These are phyloP conservation scores for Haplosporangium gracile DNA, from an alignment of 192 early-diverging fungal genomes.

Conservation along the genomic window DNA sequence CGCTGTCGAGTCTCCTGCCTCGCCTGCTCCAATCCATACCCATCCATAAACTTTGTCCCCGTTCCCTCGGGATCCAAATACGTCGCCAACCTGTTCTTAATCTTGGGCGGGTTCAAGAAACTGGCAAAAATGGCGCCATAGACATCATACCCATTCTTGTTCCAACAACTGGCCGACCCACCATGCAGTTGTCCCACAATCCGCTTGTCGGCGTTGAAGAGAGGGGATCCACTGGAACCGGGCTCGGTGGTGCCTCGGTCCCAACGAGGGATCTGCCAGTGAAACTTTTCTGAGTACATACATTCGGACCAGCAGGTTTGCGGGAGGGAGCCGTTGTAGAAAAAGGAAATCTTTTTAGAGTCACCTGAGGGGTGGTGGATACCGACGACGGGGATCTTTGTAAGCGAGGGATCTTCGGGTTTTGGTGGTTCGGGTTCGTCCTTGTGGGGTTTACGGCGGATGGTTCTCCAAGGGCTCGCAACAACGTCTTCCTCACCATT, in stretches of 20 bases:
- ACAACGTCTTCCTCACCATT: background rate
- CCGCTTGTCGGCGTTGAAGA: constrained; percentile 59
- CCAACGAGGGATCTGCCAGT: constrained; percentile 62
- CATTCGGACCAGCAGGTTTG: constrained; percentile 60
- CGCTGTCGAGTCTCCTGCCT: constrained; percentile 12
- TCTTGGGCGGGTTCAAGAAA: constrained; percentile 36
- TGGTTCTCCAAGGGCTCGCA: constrained; percentile 20
- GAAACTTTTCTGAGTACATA: constrained; percentile 20
- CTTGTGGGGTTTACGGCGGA: constrained; percentile 10
- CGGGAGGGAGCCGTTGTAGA: constrained; percentile 51
- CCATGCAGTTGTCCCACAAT: constrained; percentile 64
- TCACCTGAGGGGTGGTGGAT: constrained; percentile 65
- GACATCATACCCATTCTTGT: constrained; percentile 60
- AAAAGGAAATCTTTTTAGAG: constrained; percentile 61
- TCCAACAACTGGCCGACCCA: constrained; percentile 58
- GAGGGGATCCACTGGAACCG: constrained; percentile 58
- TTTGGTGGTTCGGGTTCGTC: background rate
- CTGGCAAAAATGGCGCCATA: constrained; percentile 58
- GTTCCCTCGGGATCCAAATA: constrained; percentile 45
- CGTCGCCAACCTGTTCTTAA: constrained; percentile 30
- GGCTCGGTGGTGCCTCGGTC: constrained; percentile 60
- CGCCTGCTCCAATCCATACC: constrained; percentile 29
- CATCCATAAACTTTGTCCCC: constrained; percentile 33
- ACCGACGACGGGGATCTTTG: constrained; percentile 43
- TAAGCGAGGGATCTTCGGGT: constrained; percentile 13